Conservation (phyloP, 2,329 filamentous ascomycete species). For the Xylaria sp. region DNA sequence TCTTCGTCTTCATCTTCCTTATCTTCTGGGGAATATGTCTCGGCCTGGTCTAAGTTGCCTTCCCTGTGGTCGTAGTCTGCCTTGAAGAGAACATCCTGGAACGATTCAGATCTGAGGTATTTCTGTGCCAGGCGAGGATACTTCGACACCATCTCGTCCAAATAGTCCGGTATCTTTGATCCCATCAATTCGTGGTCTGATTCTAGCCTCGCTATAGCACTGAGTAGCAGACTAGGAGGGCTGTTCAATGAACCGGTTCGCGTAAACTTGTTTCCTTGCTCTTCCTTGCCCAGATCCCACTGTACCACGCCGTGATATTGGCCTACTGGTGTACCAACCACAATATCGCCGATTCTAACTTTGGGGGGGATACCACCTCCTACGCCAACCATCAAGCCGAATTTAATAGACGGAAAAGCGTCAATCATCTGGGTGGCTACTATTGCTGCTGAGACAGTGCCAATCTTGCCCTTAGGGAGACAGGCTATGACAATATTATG, state of each 20-base stretch:
- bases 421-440: slow-evolving; percentile 48
- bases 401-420: slow-evolving; percentile 50
- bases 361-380: slow-evolving; percentile 46
- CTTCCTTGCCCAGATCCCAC: slow-evolving; percentile 43
- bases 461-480: slow-evolving; percentile 45
- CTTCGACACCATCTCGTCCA: slow-evolving; percentile 36
- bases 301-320: slow-evolving; percentile 41
- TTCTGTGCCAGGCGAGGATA: slow-evolving; percentile 35
- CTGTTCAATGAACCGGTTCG: slow-evolving; percentile 40
- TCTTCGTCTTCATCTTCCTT: slow-evolving; percentile 31
- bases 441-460: slow-evolving; percentile 49
- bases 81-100: slow-evolving; percentile 40
- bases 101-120: slow-evolving; percentile 35
- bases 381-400: slow-evolving; percentile 58
- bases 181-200: slow-evolving; percentile 16
- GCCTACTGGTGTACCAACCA: slow-evolving; percentile 39
- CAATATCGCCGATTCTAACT: slow-evolving; percentile 44
- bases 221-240: slow-evolving; percentile 40
- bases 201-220: slow-evolving; percentile 37
- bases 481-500: slow-evolving; percentile 44
- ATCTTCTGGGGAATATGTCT: not conserved
- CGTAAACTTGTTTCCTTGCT: slow-evolving; percentile 32
- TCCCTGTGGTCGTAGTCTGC: slow-evolving; percentile 21
- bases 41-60: not conserved
- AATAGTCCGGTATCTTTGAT: slow-evolving; percentile 37